These are phyloP conservation scores for Aspergillus thermomutatus DNA, from an alignment of 2,329 filamentous ascomycete genomes.

Conservation along the genomic window DNA sequence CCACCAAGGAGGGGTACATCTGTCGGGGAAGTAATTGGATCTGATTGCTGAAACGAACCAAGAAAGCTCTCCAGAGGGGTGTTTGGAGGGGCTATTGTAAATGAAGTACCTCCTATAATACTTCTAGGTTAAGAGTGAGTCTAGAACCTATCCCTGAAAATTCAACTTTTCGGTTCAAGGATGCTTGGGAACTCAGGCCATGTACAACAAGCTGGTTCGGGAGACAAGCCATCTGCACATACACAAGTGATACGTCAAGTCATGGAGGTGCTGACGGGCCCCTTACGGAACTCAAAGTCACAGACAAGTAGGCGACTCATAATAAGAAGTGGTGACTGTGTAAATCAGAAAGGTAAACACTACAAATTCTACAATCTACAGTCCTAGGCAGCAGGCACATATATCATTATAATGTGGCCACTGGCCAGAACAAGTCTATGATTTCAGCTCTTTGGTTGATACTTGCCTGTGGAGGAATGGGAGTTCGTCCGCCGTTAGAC, in stretches of 20 bases:
- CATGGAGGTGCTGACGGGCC: not conserved
- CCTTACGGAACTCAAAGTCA: not conserved
- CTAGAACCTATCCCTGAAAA: not conserved
- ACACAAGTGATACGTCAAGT: not conserved
- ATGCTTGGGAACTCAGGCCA: not conserved
- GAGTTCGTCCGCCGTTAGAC: constrained; percentile 21
- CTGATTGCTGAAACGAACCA: not conserved
- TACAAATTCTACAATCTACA: too few relatives aligned
- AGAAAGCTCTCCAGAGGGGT: not conserved
- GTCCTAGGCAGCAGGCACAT: not conserved
- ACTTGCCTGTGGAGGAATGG: constrained; percentile 15
- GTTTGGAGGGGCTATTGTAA: not conserved
- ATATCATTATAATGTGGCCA: not conserved
- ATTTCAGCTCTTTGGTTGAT: not conserved
- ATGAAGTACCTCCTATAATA: not conserved
- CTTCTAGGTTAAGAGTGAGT: not conserved
- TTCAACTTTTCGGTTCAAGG: not conserved
- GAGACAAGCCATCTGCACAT: not conserved
- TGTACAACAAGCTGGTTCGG: not conserved
- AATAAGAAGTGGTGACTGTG: not conserved
- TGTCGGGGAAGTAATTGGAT: not conserved
- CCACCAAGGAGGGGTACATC: not conserved
- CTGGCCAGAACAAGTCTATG: not conserved
- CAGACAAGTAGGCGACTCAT: not conserved
- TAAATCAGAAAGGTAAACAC: too few relatives aligned